Evolutionary conservation across 2,329 filamentous ascomycete genomes (phyloP).

Genomic region (Alternaria brassicae): DNA sequence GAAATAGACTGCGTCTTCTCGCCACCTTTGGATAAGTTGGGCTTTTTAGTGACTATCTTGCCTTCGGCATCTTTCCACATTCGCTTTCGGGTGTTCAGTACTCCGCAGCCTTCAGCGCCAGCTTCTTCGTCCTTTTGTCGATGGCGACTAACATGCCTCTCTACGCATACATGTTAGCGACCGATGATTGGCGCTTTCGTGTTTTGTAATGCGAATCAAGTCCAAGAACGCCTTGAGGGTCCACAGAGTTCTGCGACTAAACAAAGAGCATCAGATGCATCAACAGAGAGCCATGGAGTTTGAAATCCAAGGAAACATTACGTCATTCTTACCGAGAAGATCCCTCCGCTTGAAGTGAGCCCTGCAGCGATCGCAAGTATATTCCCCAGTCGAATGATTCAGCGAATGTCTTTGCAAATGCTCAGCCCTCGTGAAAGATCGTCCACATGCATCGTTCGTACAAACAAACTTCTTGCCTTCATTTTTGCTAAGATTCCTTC

Average conservation of each 20-base stretch:
- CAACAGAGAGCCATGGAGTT: not conserved
- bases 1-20: constrained; percentile 14
- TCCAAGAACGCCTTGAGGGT: not conserved
- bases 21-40: constrained; percentile 26
- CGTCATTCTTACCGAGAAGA: constrained; percentile 58
- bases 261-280: not conserved
- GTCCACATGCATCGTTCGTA: constrained; percentile 82
- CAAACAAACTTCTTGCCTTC: constrained; percentile 68
- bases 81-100: constrained; percentile 60
- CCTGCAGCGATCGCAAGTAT: constrained; percentile 65
- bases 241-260: no score
- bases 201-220: not conserved
- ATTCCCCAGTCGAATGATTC: constrained; percentile 71
- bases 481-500: constrained; percentile 54
- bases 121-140: constrained; percentile 64
- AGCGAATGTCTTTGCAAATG: constrained; percentile 95
- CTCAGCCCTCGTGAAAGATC: constrained; percentile 93
- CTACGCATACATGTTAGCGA: constrained; percentile 49
- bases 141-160: constrained; percentile 64
- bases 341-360: constrained; percentile 69
- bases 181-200: not conserved
- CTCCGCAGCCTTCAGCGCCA: constrained; percentile 59
- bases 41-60: constrained; percentile 58
- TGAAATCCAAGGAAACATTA: constrained; percentile 4
- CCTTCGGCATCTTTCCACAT: constrained; percentile 64